Conservation (phyloP, 2,329 filamentous ascomycete species). For the Aspergillus hiratsukae region DNA sequence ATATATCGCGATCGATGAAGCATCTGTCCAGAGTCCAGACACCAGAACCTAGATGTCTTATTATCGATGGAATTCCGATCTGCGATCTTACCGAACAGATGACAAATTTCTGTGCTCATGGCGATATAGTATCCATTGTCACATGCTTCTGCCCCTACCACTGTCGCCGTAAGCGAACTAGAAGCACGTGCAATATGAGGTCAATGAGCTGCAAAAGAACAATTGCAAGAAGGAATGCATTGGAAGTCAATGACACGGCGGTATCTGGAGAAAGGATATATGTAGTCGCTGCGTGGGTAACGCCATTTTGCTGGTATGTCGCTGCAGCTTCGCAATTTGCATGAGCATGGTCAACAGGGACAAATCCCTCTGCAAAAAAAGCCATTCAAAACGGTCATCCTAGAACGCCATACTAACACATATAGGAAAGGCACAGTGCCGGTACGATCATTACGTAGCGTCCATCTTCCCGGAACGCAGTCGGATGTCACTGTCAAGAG, state of each 20-base stretch:
- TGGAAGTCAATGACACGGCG: not conserved
- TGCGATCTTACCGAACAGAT: not conserved
- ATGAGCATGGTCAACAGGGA: not conserved
- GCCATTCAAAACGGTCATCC: not conserved
- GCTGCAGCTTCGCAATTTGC: not conserved
- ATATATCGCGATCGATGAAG: not conserved
- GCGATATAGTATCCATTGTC: not conserved
- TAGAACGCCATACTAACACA: not conserved
- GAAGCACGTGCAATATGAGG: not conserved
- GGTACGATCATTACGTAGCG: not conserved
- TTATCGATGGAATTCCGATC: not conserved
- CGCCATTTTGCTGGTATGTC: not conserved
- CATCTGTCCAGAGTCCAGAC: not conserved
- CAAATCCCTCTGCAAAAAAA: not conserved
- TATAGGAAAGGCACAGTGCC: not conserved
- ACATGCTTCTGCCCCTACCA: not conserved
- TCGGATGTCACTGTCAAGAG: not conserved
- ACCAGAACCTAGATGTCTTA: not conserved
- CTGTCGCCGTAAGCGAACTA: not conserved
- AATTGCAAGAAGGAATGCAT: not conserved
- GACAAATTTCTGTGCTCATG: not conserved
- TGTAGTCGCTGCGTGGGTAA: not conserved
- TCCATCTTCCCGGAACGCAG: not conserved
- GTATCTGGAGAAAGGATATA: not conserved
- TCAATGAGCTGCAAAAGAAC: not conserved